Base-by-base conservation (phyloP, 305 asterid species). In the Coffea humblotiana region DNA sequence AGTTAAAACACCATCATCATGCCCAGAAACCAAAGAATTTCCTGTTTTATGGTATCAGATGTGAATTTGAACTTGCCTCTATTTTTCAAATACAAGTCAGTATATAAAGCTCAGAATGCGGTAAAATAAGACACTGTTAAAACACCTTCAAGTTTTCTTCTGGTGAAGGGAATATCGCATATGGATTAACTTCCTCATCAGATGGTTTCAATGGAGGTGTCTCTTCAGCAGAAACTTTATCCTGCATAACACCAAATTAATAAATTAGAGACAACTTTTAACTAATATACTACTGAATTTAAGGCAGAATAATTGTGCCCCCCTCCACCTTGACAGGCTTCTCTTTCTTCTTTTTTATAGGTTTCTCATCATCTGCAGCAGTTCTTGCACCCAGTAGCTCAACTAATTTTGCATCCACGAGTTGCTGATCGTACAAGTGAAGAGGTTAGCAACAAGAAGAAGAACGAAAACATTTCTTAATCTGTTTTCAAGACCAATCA, bases 311-410 rank as follows among this genome's bases (percentile, higher is more conserved):
- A 81, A 56, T 47, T 69, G 15, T 48, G 47, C 89, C 78, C 75
- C 92, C 97, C 97, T 92, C 98, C 71, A 83, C 84, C 86, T 90
- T 94, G 66, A 60, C 90, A 76, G 97, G 89, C 87, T 91, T 94
- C 91, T 94, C 99, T 84, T 94, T 94, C 87, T 96, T 94, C 91
- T 90, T 96, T 86, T 94, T 96, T 21, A 86, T 68, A 25, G 96
- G 99, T 82, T 94, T 94, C 89, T 92, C 96, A 76, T 90, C 87
- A 84, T 96, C 99, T 72, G 93, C 95, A n/a, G 94, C 94, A 68
- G 98, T 94, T 85, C 88, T 92, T 85, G 88, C 99, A 71, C 99
- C 98, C 79, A 94, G 97, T 76, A 96, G 79, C 21, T 83, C 88
- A 84, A 86, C 86, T 71, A 96, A 81, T 85, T 90, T 92, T 78